Percentiles rank a stretch among this genome's conserved stretches.
phyloP scores from a whole-genome alignment of 2,329 filamentous ascomycete species.

The Beauveria asiatica region DNA sequence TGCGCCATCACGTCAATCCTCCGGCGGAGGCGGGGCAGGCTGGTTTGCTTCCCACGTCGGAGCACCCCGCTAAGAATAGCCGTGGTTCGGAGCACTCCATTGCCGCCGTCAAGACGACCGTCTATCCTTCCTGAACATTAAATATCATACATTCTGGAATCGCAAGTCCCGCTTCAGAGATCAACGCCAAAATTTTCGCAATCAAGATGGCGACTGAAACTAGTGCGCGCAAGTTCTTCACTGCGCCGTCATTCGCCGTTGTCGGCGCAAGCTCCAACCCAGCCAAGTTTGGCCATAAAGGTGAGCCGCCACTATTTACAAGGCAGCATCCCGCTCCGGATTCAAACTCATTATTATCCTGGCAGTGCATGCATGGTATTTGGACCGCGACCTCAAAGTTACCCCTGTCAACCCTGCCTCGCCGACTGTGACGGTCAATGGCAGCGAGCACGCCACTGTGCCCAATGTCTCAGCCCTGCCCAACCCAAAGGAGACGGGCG shows the following conservation, averaged over 20 bases:
- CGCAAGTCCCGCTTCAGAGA: neutral
- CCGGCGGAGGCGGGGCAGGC: conserved; percentile 6
- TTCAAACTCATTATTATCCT: neutral
- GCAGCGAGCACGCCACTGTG: conserved; percentile 53
- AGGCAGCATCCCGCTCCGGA: neutral
- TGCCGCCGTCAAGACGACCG: neutral
- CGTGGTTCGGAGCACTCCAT: neutral
- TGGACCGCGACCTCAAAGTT: conserved; percentile 63
- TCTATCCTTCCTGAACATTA: neutral
- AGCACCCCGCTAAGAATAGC: conserved; percentile 3
- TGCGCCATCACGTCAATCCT: neutral
- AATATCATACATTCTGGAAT: neutral
- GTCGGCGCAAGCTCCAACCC: conserved; percentile 82
- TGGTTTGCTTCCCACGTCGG: neutral
- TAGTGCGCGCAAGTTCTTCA: conserved; percentile 71
- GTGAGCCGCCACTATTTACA: conserved; percentile 34
- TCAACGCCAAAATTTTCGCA: neutral
- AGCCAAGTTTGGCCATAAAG: conserved; percentile 80
- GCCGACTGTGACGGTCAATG: conserved; percentile 52
- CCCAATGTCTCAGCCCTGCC: conserved; percentile 57
- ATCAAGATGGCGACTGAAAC: conserved; percentile 54
- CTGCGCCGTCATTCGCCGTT: conserved; percentile 71
- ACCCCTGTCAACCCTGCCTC: conserved; percentile 75
- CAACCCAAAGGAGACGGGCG: conserved; percentile 59
- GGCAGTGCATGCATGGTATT: conserved; percentile 85